phyloP scores from a whole-genome alignment of 2,329 filamentous ascomycete species.

The Neonectria coccinea region DNA sequence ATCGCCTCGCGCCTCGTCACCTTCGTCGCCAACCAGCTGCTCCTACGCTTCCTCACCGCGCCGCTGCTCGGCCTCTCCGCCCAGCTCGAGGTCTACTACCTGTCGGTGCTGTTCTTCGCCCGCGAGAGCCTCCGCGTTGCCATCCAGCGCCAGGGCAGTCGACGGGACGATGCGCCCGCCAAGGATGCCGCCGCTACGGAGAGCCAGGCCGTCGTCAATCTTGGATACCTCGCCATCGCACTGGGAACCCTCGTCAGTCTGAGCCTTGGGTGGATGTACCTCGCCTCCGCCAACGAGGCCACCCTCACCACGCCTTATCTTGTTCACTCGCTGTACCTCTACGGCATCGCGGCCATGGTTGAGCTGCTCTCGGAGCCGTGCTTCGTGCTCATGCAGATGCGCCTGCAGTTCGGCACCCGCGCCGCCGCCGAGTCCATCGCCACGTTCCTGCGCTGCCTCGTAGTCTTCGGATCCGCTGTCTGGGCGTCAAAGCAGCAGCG shows the following conservation, averaged over 20 bases:
- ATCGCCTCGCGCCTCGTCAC: slow-evolving; percentile 88
- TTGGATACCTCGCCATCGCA: slow-evolving; percentile 82
- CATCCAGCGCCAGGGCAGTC: slow-evolving; percentile 77
- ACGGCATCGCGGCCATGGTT: slow-evolving; percentile 69
- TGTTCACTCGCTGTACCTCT: slow-evolving; percentile 62
- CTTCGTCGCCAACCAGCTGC: slow-evolving; percentile 90
- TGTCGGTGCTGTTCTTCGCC: slow-evolving; percentile 94
- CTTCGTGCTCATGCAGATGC: slow-evolving; percentile 88
- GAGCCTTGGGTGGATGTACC: slow-evolving; percentile 75
- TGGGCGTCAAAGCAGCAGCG: slow-evolving; percentile 64
- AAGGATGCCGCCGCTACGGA: slow-evolving; percentile 47
- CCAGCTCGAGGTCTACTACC: slow-evolving; percentile 92
- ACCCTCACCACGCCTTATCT: slow-evolving; percentile 74
- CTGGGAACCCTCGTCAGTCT: slow-evolving; percentile 75
- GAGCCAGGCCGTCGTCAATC: slow-evolving; percentile 85
- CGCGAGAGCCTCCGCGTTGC: slow-evolving; percentile 92
- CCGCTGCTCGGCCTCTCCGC: slow-evolving; percentile 85
- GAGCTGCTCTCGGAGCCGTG: slow-evolving; percentile 89
- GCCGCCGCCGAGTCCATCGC: slow-evolving; percentile 86
- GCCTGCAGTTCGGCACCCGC: slow-evolving; percentile 81
- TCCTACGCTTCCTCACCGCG: slow-evolving; percentile 89
- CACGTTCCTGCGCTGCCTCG: slow-evolving; percentile 79
- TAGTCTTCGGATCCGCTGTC: slow-evolving; percentile 78
- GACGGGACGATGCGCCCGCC: slow-evolving; percentile 18
- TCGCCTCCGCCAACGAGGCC: slow-evolving; percentile 61